Conservation (phyloP, 768 basidiomycete species). For the Kwoniella heveanensis region DNA sequence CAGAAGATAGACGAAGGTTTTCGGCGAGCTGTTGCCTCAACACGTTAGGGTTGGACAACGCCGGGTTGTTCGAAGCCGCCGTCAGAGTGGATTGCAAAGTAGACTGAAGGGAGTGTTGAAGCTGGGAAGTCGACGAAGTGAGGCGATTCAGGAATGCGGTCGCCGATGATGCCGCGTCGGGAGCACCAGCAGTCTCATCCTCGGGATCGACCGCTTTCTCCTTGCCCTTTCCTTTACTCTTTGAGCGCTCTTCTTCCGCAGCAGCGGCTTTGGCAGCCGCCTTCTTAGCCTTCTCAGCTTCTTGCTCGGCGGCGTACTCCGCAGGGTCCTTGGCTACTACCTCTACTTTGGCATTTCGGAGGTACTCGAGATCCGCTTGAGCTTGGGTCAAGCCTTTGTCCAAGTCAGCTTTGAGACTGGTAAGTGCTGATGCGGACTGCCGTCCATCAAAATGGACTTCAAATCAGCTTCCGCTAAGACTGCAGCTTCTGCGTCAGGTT, state of each 20-base stretch:
- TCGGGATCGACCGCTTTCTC: conserved; percentile 25
- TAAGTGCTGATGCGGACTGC: conserved; percentile 48
- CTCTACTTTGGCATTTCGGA: conserved; percentile 49
- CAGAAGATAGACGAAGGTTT: conserved; percentile 60
- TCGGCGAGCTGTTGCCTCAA: conserved; percentile 41
- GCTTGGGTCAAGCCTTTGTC: conserved; percentile 53
- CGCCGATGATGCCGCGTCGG: conserved; percentile 5
- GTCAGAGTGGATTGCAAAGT: conserved; percentile 40
- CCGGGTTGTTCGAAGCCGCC: conserved; percentile 32
- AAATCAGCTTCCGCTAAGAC: too few relatives aligned
- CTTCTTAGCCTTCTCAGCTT: conserved; percentile 25
- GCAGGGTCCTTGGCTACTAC: conserved; percentile 45
- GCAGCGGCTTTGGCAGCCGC: conserved; percentile 18
- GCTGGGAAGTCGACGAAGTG: conserved; percentile 36
- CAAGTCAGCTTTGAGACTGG: conserved; percentile 47
- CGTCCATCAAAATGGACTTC: too few relatives aligned
- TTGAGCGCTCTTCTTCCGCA: conserved; percentile 9
- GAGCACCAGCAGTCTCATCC: conserved; percentile 1
- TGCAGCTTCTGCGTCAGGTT: too few relatives aligned
- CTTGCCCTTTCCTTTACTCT: conserved; percentile 50
- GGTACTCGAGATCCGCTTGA: conserved; percentile 51
- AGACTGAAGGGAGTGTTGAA: conserved; percentile 40
- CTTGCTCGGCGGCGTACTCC: conserved; percentile 31
- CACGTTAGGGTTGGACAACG: conserved; percentile 38
- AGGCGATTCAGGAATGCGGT: conserved; percentile 35